Base-by-base conservation (phyloP, 2,329 filamentous ascomycete genomes). In the Ophioceras dolichostomum region DNA sequence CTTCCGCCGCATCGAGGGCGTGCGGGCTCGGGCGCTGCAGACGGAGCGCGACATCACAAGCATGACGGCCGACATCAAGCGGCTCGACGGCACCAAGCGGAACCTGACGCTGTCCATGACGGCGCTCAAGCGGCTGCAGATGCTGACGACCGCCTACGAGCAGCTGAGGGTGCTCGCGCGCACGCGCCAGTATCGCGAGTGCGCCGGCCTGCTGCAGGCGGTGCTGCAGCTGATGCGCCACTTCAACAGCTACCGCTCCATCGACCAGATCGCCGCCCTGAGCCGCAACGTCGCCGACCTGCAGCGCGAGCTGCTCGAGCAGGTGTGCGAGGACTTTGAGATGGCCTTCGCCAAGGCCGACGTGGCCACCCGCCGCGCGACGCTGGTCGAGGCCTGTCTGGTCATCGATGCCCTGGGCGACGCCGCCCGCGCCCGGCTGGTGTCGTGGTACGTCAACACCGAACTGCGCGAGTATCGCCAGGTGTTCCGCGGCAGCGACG, bases 281-380 rank as follows among this genome's bases (percentile, higher is more conserved):
- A 94, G 86, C 54, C 78, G 86, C 36, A 94, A 93, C 50, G 91
- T 98, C 26, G 82, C 87, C 5, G 91, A 96, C 49, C 69, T 98
- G 45, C 91, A 98, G 62, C 70, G 88, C 42, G 88, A 95, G 57
- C 63, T 98, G 41, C 64, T 95, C 40, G 91, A 98, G 62, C 91
- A 98, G 60, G 82, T 98, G n/a, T 98, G 91, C 56, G 91, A 96
- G 60, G 91, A 98, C 59, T 98, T 98, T 54, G 91, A 98, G 65
- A 73, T 95, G 41, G 83, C 84, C 0, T 98, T 96, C 59, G 81
- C 88, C 16, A 94, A 89, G 58, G 79, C 77, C 17, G 89, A 96
- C 58, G 77, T 94, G 12, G 66, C 68, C 3, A 65, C 75, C 40
- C 79, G 78, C 46, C 77, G 75, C 46, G 72, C 68, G 12, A 79